Evolutionary conservation across 306 rosid genomes (phyloP).

Genomic region (Cicer pinnatifidum): DNA sequence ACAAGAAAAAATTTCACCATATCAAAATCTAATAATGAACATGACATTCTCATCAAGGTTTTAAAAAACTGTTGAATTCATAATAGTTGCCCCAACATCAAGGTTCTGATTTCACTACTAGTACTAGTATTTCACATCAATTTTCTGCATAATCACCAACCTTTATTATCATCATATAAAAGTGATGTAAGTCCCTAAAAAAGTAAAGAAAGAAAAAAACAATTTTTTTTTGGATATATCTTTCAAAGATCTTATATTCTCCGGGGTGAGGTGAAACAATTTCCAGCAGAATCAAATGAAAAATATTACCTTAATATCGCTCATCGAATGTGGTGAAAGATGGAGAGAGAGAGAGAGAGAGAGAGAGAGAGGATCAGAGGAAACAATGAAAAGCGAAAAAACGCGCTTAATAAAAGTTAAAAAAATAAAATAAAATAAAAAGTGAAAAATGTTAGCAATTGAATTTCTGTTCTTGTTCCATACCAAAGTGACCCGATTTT

Average conservation of each 20-base stretch:
- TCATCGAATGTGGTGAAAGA: constrained; percentile 2
- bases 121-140: not conserved
- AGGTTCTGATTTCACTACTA: too few species aligned
- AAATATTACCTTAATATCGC: constrained; percentile 12
- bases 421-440: too few species aligned
- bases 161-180: not conserved
- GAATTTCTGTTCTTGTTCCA: not conserved
- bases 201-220: not conserved
- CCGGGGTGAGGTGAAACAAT: not conserved
- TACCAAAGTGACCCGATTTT: not conserved
- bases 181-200: constrained; percentile 3
- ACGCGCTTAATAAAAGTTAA: not conserved
- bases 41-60: not conserved
- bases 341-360: not conserved
- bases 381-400: not conserved
- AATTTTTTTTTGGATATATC: not conserved
- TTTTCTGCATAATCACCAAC: not conserved
- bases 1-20: not conserved
- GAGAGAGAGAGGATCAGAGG: not conserved
- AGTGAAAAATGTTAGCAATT: not conserved
- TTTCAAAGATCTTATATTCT: not conserved
- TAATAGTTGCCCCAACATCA: too few species aligned
- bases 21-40: constrained; percentile 38
- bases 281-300: not conserved
- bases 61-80: too few species aligned